Conservation (phyloP, 2,329 filamentous ascomycete genomes). For the Colletotrichum australisinense region DNA sequence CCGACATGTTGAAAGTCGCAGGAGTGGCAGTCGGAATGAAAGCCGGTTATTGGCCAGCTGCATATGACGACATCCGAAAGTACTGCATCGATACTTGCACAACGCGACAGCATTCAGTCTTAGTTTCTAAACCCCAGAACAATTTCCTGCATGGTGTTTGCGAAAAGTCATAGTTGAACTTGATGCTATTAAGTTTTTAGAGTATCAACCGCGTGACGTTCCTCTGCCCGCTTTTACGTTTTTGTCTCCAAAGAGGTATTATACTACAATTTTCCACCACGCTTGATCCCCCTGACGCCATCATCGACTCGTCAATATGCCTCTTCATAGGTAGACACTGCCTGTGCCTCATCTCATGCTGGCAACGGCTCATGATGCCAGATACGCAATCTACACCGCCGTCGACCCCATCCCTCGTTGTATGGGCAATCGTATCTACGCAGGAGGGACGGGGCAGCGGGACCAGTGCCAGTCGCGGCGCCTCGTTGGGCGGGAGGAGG, state of each 20-base stretch:
- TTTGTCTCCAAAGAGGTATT: slow-evolving; percentile 20
- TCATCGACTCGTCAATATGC: neutral
- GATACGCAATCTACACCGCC: neutral
- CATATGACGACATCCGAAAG: slow-evolving; percentile 20
- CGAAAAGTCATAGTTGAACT: neutral
- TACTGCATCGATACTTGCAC: neutral
- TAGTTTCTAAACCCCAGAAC: no score
- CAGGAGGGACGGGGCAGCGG: slow-evolving; percentile 42
- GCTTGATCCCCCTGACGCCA: neutral
- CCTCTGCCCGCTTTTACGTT: neutral
- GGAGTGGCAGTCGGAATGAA: neutral
- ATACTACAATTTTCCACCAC: slow-evolving; percentile 8
- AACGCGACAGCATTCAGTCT: neutral
- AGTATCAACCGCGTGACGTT: neutral
- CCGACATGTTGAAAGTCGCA: no score
- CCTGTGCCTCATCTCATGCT: neutral
- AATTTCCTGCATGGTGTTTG: no score
- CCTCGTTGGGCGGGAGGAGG: slow-evolving; percentile 47
- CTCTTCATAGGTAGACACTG: no score
- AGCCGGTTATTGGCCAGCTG: neutral
- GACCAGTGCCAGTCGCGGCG: slow-evolving; percentile 46
- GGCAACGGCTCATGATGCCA: neutral
- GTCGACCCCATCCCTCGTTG: no score
- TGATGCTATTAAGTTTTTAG: slow-evolving; percentile 24
- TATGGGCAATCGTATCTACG: slow-evolving; percentile 28